Base-by-base conservation (phyloP, 2,329 filamentous ascomycete genomes). In the Colletotrichum chrysophilum region DNA sequence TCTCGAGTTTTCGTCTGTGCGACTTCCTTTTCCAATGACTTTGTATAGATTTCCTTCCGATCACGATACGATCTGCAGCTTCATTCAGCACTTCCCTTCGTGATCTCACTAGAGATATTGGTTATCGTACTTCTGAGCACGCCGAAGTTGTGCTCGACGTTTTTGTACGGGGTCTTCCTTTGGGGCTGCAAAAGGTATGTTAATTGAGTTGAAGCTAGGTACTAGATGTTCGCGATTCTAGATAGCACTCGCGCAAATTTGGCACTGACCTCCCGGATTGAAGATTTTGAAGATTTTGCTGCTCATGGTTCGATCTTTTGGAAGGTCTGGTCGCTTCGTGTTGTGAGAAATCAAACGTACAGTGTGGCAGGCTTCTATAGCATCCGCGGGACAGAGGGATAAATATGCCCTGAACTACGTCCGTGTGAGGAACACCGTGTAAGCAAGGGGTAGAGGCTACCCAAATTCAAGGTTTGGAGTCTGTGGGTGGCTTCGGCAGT, bases 271-370 rank as follows among this genome's bases (percentile, higher is more conserved):
- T 18, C 69, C 74, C 8, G 82, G 82, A 9, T 83, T 84, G n/a
- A 84, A 84, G 4, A 84, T 83, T 24, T 81, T 81, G 32, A 84
- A 84, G 32, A 84, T 82, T 21, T 60, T 64, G n/a, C 12, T 24
- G 32, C 56, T 70, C 71, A 74, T 74, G 8, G 7, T 18, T 14
- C 3, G n/a, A 52, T 21, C 10, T 13, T 52, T 52, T 52, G 43
- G n/a, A 21, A 52, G n/a, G n/a, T 21, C 43, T 24, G 16, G 10
- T 52, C 4, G n/a, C 10, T 21, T 52, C n/a, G n/a, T 52, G 43
- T 21, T 52, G 43, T 13, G n/a, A 6, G 12, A 24, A 24, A 52
- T 52, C 43, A 52, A 52, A 13, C n/a, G n/a, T 52, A 52, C 43
- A 52, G 43, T 52, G 43, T 52, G 12, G 6, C 10, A 21, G n/a